Percentiles rank a stretch among this genome's conserved stretches.
Evolutionary conservation across 192 early-diverging fungal genomes (phyloP).

Genomic region (Backusella tuberculispora): DNA sequence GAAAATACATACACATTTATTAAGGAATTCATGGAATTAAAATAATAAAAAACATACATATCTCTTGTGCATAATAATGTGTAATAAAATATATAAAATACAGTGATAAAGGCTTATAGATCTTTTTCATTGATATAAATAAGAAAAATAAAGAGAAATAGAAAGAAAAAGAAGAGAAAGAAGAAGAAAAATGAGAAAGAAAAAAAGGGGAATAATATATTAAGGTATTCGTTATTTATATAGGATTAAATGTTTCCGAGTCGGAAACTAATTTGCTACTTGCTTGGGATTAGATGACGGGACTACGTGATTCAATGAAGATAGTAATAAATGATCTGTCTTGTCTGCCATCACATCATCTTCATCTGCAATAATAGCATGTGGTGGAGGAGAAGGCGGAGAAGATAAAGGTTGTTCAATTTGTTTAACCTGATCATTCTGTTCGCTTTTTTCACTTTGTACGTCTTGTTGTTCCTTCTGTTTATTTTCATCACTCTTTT

Average conservation of each 20-base stretch:
- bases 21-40: background rate
- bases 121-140: background rate
- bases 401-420: background rate
- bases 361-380: background rate
- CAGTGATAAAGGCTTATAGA: conserved; percentile 14
- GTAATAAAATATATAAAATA: conserved; percentile 15
- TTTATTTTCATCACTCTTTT: background rate
- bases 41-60: conserved; percentile 12
- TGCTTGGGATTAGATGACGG: conserved; percentile 3
- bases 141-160: background rate
- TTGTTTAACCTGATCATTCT: background rate
- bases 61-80: conserved; percentile 8
- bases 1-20: background rate
- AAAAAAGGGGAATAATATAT: background rate
- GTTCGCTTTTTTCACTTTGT: background rate
- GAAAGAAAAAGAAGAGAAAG: background rate
- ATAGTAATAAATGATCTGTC: background rate
- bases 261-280: conserved; percentile 10
- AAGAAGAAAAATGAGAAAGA: background rate
- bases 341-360: conserved; percentile 17
- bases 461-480: background rate
- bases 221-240: conserved; percentile 5
- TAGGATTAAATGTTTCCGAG: conserved; percentile 5
- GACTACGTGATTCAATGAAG: background rate
- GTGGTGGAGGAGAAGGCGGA: background rate